Conservation (phyloP, 2,329 filamentous ascomycete genomes). For the Pyrenochaeta sp. region DNA sequence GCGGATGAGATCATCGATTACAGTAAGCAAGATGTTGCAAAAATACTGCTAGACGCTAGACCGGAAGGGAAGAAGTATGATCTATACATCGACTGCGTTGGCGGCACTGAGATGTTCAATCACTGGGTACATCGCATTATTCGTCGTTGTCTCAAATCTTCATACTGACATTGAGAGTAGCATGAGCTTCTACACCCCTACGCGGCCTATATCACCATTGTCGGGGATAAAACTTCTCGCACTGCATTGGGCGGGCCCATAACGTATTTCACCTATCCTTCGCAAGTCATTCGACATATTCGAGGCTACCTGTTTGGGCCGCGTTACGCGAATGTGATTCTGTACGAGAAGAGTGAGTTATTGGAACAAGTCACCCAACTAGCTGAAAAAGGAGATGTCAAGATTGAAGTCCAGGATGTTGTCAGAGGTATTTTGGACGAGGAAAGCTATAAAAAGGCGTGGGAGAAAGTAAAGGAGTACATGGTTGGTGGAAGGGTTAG, state of each 20-base stretch:
- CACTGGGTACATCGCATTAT: conserved; percentile 25
- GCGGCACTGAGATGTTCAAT: conserved; percentile 58
- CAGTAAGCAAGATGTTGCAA: conserved; percentile 39
- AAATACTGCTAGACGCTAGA: conserved; percentile 42
- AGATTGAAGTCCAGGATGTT: conserved; percentile 38
- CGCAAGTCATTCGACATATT: conserved; percentile 33
- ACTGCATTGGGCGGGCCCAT: conserved; percentile 49
- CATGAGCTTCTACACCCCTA: conserved; percentile 42
- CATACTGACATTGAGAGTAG: conserved; percentile 10
- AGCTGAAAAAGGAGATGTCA: conserved; percentile 29
- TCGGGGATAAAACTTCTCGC: conserved; percentile 49
- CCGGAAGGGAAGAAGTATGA: conserved; percentile 49
- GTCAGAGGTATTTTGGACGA: conserved; percentile 36
- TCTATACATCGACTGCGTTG: conserved; percentile 61
- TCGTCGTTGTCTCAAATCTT: neutral
- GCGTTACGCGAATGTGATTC: conserved; percentile 39
- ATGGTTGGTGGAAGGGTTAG: conserved; percentile 40
- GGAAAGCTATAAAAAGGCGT: conserved; percentile 20
- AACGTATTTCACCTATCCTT: conserved; percentile 43
- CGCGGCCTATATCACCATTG: conserved; percentile 54
- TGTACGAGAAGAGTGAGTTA: conserved; percentile 32
- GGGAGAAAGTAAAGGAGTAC: conserved; percentile 31
- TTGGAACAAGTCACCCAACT: conserved; percentile 32
- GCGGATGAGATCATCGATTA: conserved; percentile 58
- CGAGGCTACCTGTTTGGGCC: conserved; percentile 36